phyloP scores from a whole-genome alignment of 495 filamentous ascomycete genomes.

The Hypoxylon perforatum region DNA sequence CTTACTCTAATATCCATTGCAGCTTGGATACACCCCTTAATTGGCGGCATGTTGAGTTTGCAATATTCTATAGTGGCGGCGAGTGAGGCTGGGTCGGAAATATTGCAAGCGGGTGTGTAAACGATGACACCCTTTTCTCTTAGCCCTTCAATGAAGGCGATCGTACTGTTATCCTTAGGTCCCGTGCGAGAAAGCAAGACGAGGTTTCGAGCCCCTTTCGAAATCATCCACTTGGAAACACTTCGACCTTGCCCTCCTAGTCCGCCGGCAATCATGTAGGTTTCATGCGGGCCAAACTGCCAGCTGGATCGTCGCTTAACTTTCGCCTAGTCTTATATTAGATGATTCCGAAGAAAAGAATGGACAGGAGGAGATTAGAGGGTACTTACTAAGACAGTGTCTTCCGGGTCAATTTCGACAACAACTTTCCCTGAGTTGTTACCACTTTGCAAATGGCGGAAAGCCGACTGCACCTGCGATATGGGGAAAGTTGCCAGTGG shows the following conservation, averaged over 20 bases:
- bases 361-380: not conserved
- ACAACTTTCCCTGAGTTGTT: constrained; percentile 7
- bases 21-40: constrained; percentile 56
- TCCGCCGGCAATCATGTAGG: constrained; percentile 53
- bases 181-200: constrained; percentile 42
- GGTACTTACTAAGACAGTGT: not conserved
- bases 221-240: constrained; percentile 53
- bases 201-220: constrained; percentile 46
- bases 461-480: not conserved
- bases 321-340: not conserved
- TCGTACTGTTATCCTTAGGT: not conserved
- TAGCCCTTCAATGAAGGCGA: not conserved
- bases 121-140: constrained; percentile 16
- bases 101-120: constrained; percentile 43
- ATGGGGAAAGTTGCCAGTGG: not conserved
- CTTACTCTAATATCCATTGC: constrained; percentile 33
- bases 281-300: not conserved
- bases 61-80: constrained; percentile 19
- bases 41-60: constrained; percentile 48
- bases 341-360: not conserved
- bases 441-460: constrained; percentile 33
- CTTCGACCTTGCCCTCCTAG: constrained; percentile 52
- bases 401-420: constrained; percentile 5
- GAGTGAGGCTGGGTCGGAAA: constrained; percentile 29
- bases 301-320: not conserved